Percentiles rank a stretch among this genome's conserved stretches.
phyloP scores from a whole-genome alignment of 2,329 filamentous ascomycete genomes.

The Diaporthe sp. region DNA sequence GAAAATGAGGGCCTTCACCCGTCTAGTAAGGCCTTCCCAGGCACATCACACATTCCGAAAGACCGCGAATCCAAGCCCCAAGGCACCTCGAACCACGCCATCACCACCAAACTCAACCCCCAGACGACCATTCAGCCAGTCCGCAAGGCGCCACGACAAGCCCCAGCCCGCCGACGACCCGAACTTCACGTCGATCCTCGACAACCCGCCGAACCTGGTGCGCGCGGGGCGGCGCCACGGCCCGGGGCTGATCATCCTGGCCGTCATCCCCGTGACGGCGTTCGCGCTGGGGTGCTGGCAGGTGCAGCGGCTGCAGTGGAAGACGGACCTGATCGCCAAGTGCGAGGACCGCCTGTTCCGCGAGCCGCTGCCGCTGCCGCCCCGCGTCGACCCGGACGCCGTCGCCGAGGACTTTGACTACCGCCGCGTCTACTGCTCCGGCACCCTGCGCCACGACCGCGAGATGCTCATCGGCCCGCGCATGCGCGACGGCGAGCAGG shows the following conservation, averaged over 20 bases:
- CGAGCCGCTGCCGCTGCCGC: constrained; percentile 87
- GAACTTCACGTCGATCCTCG: constrained; percentile 86
- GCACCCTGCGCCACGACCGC: constrained; percentile 84
- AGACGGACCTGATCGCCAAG: constrained; percentile 90
- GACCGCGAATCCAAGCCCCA: background rate
- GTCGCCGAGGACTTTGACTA: constrained; percentile 91
- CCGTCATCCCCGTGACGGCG: constrained; percentile 90
- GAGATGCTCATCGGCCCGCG: constrained; percentile 97
- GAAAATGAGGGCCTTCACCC: constrained; percentile 40
- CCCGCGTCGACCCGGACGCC: constrained; percentile 83
- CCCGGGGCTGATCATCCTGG: constrained; percentile 84
- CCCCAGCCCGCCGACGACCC: constrained; percentile 78
- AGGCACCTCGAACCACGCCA: constrained; percentile 21
- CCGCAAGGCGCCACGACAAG: constrained; percentile 40
- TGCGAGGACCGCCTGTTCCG: constrained; percentile 93
- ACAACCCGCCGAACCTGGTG: constrained; percentile 86
- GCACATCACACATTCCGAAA: constrained; percentile 27
- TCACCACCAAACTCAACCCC: background rate
- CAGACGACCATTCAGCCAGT: constrained; percentile 49
- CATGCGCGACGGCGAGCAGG: constrained; percentile 89
- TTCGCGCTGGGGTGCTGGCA: constrained; percentile 96
- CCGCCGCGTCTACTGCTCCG: constrained; percentile 82
- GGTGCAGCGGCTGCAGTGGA: constrained; percentile 92
- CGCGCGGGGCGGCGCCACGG: constrained; percentile 81
- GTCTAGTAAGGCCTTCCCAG: constrained; percentile 34